phyloP scores from a whole-genome alignment of 2,329 filamentous ascomycete species.

The Scytalidium lignicola region DNA sequence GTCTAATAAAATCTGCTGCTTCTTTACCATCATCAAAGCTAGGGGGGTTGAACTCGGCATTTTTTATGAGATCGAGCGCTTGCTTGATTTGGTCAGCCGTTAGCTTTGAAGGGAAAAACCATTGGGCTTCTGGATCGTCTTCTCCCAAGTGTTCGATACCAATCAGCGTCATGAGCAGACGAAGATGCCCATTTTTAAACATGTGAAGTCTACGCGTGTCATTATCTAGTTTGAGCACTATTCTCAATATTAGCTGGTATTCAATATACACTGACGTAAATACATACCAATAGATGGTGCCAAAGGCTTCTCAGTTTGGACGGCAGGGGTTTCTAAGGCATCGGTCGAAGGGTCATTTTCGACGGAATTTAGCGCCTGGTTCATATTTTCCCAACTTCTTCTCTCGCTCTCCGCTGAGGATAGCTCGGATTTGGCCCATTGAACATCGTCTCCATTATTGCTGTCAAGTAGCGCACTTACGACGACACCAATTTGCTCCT shows the following conservation, averaged over 20 bases:
- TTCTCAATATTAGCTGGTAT: slow-evolving; percentile 2
- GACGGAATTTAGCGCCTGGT: slow-evolving; percentile 50
- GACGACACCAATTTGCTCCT: slow-evolving; percentile 68
- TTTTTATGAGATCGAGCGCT: slow-evolving; percentile 66
- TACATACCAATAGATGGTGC: slow-evolving; percentile 50
- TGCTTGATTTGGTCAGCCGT: slow-evolving; percentile 63
- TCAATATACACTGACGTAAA: neutral
- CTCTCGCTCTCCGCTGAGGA: slow-evolving; percentile 65
- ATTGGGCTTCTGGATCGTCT: slow-evolving; percentile 70
- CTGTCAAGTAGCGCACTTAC: slow-evolving; percentile 77
- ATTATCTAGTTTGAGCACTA: slow-evolving; percentile 45
- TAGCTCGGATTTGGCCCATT: slow-evolving; percentile 75
- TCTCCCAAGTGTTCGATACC: slow-evolving; percentile 58
- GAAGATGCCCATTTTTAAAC: slow-evolving; percentile 84
- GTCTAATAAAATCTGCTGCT: slow-evolving; percentile 74
- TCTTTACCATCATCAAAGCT: slow-evolving; percentile 64
- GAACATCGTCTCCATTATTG: slow-evolving; percentile 68
- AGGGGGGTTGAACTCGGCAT: slow-evolving; percentile 73
- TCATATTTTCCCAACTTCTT: slow-evolving; percentile 69
- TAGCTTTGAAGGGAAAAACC: slow-evolving; percentile 68
- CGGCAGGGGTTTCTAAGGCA: slow-evolving; percentile 25
- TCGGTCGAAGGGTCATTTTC: slow-evolving; percentile 34
- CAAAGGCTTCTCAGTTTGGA: slow-evolving; percentile 29
- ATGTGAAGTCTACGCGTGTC: slow-evolving; percentile 66
- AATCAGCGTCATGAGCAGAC: slow-evolving; percentile 74